A percentile compares a stretch with the other conserved stretches of the same genome.
These are phyloP conservation scores for Xanthoconium purpureum DNA, from an alignment of 768 basidiomycete genomes.

Conservation along the genomic window DNA sequence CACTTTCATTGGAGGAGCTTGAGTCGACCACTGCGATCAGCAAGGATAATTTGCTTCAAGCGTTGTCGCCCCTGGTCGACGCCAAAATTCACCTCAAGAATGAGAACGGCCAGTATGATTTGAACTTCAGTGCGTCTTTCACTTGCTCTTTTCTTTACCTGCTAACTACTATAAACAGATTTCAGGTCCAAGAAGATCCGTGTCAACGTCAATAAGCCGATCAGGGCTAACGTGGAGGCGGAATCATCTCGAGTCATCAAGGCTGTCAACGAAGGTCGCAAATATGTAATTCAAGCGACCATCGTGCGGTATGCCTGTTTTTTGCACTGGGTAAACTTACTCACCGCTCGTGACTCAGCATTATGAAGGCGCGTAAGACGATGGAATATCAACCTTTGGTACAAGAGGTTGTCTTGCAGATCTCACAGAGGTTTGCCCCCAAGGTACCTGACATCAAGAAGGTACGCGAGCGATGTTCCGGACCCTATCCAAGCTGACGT, in stretches of 20 bases:
- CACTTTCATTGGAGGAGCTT: constrained; percentile 78
- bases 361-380: constrained; percentile 94
- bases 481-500: neutral
- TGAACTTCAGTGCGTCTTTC: constrained; percentile 66
- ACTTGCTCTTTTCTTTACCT: rapidly evolving
- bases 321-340: neutral
- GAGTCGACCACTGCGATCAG: constrained; percentile 73
- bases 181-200: constrained; percentile 95
- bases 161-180: constrained; percentile 38
- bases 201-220: constrained; percentile 85
- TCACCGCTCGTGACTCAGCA: constrained; percentile 41
- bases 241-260: constrained; percentile 88
- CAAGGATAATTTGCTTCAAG: constrained; percentile 74
- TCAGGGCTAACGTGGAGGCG: constrained; percentile 92
- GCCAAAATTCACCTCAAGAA: constrained; percentile 88
- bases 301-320: constrained; percentile 61
- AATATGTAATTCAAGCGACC: constrained; percentile 93
- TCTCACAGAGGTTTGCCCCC: no score
- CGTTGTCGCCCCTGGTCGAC: constrained; percentile 65
- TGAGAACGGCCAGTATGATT: constrained; percentile 84
- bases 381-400: constrained; percentile 92
- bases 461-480: constrained; percentile 37
- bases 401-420: constrained; percentile 87
- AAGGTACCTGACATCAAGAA: constrained; percentile 98
- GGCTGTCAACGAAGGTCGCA: constrained; percentile 94